Evolutionary conservation across 192 early-diverging fungal genomes (phyloP), one percentile per base, ranked within the genome.

Genomic region (Phycomyces nitens): DNA sequence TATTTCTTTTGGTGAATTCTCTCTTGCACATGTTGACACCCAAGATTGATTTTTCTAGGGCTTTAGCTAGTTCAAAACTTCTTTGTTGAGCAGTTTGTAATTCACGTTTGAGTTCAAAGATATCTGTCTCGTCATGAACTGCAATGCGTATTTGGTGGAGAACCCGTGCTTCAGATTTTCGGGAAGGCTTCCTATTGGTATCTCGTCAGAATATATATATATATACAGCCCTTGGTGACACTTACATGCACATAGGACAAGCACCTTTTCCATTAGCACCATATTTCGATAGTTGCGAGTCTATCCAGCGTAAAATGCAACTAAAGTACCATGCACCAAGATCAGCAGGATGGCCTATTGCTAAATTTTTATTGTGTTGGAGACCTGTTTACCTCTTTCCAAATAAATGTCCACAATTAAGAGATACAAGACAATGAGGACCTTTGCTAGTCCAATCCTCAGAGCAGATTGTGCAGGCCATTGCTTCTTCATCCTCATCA

Each of bases 401-500:
- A 60, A 51, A 67, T 18, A 67, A 26, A 53, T 67, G 65, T 6
- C 65, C 65, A 43, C 65, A 67, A 12, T 67, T 50, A 15, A 67
- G 47, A 27, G 42, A 23, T 14, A 53, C 65, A 20, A 67, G 15
- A 42, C 65, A 47, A 67, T 67, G 65, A 15, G 34, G 16, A 18
- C 57, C 65, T 26, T 34, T 38, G 18, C 15, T 20, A 14, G 51
- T 67, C 65, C 65, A 67, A 56, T 67, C 26, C 9, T 50, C 49
- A 26, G 57, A 59, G 38, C 65, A 67, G 38, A 67, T 53, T 16
- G 38, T 52, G 26, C 65, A 67, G 22, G 49, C 57, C 49, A 59
- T 51, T 1, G 22, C n/a, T 42, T 67, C 65, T 42, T 67, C 65
- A 53, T 66, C 43, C 10, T 66, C 64, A 29, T 60, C 58, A 4